A percentile compares a stretch with the other conserved stretches of the same genome.
Evolutionary conservation across 164 flowering plant genomes (phyloP).

Genomic region (Chimonanthus praecox): DNA sequence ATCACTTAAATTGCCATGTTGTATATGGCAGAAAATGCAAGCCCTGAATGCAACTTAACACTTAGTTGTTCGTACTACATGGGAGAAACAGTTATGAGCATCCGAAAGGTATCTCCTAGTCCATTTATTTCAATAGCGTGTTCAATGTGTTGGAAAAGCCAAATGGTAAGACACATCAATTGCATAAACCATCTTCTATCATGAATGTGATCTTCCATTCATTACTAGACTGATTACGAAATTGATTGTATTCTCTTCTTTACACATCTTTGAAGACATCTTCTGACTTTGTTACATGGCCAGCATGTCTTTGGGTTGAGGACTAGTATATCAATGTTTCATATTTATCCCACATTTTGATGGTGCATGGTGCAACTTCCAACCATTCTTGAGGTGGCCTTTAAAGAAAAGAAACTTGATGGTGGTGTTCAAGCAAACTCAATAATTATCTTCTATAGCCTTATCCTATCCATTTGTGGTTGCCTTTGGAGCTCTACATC

Average conservation of each 20-base stretch:
- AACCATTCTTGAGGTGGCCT: too few species aligned
- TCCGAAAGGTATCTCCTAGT: conserved; percentile 58
- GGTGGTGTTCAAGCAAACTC: too few species aligned
- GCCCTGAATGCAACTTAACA: conserved; percentile 82
- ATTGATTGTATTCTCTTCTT: not conserved
- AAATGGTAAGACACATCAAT: not conserved
- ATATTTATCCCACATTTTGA: too few species aligned
- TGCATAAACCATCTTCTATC: not conserved
- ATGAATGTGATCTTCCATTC: not conserved
- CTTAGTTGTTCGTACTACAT: conserved; percentile 69
- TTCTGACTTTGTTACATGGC: not conserved
- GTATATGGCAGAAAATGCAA: conserved; percentile 54
- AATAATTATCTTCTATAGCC: too few species aligned
- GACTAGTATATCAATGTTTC: not conserved
- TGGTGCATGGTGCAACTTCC: too few species aligned
- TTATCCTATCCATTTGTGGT: too few species aligned
- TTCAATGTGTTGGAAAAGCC: not conserved
- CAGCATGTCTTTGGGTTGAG: not conserved
- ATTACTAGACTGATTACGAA: not conserved
- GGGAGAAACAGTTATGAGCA: conserved; percentile 84
- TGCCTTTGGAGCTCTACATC: too few species aligned
- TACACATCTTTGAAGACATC: not conserved
- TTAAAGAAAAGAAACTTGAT: too few species aligned
- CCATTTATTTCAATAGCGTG: not conserved
- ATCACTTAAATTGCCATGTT: not conserved